A percentile compares a stretch with the other conserved stretches of the same genome.
Conservation (phyloP, 1,284 basidiomycete species). For the Tranzscheliella williamsii region DNA sequence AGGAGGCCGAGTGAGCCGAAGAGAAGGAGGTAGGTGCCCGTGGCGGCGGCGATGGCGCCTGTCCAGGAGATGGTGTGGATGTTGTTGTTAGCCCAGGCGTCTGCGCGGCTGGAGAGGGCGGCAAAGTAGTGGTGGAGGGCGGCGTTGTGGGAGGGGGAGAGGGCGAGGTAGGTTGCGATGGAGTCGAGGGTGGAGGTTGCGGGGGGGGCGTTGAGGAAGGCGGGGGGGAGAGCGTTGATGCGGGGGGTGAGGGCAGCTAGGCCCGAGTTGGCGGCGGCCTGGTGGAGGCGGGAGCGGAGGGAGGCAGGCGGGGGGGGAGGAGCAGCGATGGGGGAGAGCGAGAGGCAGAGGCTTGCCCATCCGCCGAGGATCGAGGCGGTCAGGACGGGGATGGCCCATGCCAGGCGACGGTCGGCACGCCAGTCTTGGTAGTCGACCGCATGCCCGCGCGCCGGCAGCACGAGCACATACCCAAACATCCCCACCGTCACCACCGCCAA, state of each 20-base stretch:
- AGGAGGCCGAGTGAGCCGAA: constrained; percentile 26
- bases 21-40: constrained; percentile 17
- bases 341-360: constrained; percentile 16
- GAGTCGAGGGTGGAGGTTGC: background rate
- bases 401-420: constrained; percentile 8
- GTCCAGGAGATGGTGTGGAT: constrained; percentile 30
- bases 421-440: constrained; percentile 27
- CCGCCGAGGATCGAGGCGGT: constrained; percentile 34
- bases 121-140: constrained; percentile 4
- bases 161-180: background rate
- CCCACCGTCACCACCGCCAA: constrained; percentile 16
- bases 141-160: background rate
- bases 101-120: constrained; percentile 2
- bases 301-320: constrained; percentile 11
- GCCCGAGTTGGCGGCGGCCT: constrained; percentile 10
- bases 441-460: constrained; percentile 23
- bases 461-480: constrained; percentile 22
- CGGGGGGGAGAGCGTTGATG: constrained; percentile 4
- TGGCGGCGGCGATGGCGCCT: constrained; percentile 10
- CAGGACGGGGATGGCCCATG: constrained; percentile 16
- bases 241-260: background rate
- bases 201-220: background rate
- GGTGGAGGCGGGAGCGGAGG: constrained; percentile 3
- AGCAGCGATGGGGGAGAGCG: constrained; percentile 30
- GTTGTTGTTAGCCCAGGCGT: constrained; percentile 14